Evolutionary conservation across 805 yeast species (phyloP), one percentile per base, ranked within the genome.

Genomic region (Cyberlindnera nakhonratchasimensis): DNA sequence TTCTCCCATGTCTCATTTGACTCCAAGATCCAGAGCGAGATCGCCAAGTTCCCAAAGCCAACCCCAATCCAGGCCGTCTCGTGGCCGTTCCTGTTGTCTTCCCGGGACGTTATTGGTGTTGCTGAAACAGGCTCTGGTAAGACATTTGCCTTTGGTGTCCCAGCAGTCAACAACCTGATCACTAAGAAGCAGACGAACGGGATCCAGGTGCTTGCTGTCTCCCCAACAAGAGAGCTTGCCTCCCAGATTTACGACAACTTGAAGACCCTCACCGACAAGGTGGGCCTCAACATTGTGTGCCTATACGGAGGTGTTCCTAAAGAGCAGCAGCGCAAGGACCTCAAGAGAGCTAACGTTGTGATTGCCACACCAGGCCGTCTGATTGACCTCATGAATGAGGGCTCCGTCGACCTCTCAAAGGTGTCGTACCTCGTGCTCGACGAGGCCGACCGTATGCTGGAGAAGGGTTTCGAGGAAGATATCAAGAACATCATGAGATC

Each of bases 91-190:
- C 67, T 91, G 40, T 67, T 89, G 38, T 67, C 77, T 17, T 84
- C 85, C 14, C 75, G 82, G 45, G 99, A 91, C 61, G 95, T 90
- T 20, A 78, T 91, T 52, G 99, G 98, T 63, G 96, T 91, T 51
- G 99, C 99, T 12, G 97, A 91, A 67, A 91, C 99, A 3, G 99
- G 99, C 29, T 87, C 96, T 1, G 99, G 99, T 59, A 91, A 91
- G 65, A 91, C 99, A 0, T 83, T 91, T 66, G 98, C 96, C 0
- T 93, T 91, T 62, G 96, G 96, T 62, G 93, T 93, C 24, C 99
- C 99, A 36, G 96, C 97, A n/a, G 75, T 91, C 40, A 74, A 87
- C 58, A 80, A 80, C 48, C 68, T 91, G 35, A 55, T 71, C 35
- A 62, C 63, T 0, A 40, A 43, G 22, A 44, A 48, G 23, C 62